A percentile compares a stretch with the other conserved stretches of the same genome.
Conservation (phyloP, 257 asterid genomes). For the Solanum ossicruentum region DNA sequence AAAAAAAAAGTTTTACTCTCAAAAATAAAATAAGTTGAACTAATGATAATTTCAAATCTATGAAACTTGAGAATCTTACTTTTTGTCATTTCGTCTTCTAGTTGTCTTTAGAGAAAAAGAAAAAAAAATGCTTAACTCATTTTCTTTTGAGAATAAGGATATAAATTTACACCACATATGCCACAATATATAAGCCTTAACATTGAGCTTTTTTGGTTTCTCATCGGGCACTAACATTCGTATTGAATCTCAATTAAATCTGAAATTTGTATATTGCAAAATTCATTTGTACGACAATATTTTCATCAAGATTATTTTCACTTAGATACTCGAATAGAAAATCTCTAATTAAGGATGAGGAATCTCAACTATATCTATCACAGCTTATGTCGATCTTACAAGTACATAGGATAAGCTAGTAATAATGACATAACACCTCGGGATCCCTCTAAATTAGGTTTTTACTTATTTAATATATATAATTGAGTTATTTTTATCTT, state of each 20-base stretch:
- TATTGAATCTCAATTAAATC: rapidly evolving
- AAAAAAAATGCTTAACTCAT: not conserved
- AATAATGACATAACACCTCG: not conserved
- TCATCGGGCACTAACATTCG: not conserved
- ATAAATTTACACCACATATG: not conserved
- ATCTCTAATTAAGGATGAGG: rapidly evolving
- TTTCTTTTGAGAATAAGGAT: not conserved
- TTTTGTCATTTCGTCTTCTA: not conserved
- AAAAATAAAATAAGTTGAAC: not conserved
- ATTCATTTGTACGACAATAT: rapidly evolving
- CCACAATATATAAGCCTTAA: not conserved
- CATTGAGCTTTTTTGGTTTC: not conserved
- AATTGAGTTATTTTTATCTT: not conserved
- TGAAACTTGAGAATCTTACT: not conserved
- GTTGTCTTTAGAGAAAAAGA: not conserved
- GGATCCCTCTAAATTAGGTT: not conserved
- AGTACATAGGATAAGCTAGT: not conserved
- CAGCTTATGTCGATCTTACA: not conserved
- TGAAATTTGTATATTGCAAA: not conserved
- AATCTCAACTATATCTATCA: not conserved
- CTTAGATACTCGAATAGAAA: rapidly evolving
- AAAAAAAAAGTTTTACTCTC: not conserved
- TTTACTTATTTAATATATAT: not conserved
- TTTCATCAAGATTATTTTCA: not conserved
- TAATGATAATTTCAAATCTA: not conserved